Evolutionary conservation across 176 grass and related monocot species (phyloP).

Genomic region (Oryza meyeriana): DNA sequence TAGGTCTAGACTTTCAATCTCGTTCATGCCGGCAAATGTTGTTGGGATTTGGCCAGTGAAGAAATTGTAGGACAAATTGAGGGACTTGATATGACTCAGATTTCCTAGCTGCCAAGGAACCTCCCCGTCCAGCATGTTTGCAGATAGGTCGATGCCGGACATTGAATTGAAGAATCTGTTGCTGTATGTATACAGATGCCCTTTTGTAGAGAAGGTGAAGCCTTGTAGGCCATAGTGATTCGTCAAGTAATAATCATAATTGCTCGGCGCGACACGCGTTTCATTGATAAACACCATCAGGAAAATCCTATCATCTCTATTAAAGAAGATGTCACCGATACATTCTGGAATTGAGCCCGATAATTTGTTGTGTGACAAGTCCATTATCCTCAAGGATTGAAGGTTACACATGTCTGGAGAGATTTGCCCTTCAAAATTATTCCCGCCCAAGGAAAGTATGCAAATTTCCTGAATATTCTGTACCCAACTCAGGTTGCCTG

Average conservation of each 20-base stretch:
- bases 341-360: constrained; percentile 29
- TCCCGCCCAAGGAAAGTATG: not conserved
- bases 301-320: not conserved
- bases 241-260: not conserved
- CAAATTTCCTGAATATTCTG: not conserved
- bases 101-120: constrained; percentile 28
- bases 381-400: not conserved
- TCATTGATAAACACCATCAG: too few species aligned
- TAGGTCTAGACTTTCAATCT: constrained; percentile 30
- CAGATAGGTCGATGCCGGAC: constrained; percentile 27
- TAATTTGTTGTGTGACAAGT: constrained; percentile 18
- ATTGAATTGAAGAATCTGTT: not conserved
- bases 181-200: not conserved
- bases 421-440: constrained; percentile 19
- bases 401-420: constrained; percentile 10
- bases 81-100: not conserved
- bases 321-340: constrained; percentile 12
- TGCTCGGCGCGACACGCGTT: too few species aligned
- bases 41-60: constrained; percentile 12
- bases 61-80: constrained; percentile 30
- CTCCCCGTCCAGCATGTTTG: constrained; percentile 5
- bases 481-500: not conserved
- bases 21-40: not conserved
- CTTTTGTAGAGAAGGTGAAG: constrained; percentile 30
- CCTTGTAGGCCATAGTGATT: not conserved